Conservation (phyloP, 345 rosid species). For the Gossypium anomalum region DNA sequence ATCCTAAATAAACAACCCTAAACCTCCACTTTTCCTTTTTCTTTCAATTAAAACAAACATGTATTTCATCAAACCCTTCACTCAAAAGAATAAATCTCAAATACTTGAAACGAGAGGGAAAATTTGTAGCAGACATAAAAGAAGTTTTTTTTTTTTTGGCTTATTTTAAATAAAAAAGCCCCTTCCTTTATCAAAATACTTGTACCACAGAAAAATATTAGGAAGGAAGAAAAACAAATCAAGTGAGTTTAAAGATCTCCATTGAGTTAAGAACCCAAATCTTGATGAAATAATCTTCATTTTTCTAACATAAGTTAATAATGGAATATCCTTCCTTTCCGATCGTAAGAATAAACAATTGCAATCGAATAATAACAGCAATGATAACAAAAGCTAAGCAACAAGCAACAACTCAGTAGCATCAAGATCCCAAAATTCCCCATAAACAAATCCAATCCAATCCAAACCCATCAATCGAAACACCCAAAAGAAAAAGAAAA, state of each 20-base stretch:
- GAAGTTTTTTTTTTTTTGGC: not conserved
- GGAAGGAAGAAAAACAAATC: not conserved
- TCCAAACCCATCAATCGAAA: slow-evolving; percentile 11
- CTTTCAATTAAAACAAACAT: not conserved
- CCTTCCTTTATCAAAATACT: not conserved
- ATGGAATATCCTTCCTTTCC: slow-evolving; percentile 1
- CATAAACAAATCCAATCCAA: slow-evolving; percentile 17
- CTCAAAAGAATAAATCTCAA: not conserved
- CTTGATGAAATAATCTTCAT: not conserved
- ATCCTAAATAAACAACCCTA: not conserved
- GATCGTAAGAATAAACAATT: not conserved
- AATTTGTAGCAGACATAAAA: not conserved
- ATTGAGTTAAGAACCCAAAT: not conserved
- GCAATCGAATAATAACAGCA: not conserved
- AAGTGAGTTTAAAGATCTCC: not conserved
- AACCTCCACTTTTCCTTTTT: not conserved
- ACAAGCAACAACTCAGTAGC: not conserved
- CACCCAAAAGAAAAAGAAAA: not conserved
- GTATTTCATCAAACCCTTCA: not conserved
- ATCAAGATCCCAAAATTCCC: slow-evolving; percentile 1
- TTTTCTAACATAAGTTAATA: not conserved
- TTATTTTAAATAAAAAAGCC: not conserved
- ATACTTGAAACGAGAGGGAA: not conserved
- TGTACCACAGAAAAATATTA: not conserved
- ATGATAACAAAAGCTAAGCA: not conserved